Evolutionary conservation across 805 yeast species (phyloP).

Genomic region (Maudiozyma saulgeensis): DNA sequence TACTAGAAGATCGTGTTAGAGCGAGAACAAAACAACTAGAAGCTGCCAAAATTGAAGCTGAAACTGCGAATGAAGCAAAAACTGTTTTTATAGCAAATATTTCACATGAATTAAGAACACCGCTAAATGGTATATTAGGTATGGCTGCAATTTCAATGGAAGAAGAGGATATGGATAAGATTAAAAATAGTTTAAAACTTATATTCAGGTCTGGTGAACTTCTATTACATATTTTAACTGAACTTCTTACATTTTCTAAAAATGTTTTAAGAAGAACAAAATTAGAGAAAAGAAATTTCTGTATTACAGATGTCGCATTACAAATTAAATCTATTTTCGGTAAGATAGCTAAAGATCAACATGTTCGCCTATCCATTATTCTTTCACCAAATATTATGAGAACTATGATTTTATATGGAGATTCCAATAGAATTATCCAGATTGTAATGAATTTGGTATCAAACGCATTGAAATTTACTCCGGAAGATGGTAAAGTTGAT

Average conservation of each 20-base stretch:
- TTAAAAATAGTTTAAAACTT: slow-evolving; percentile 67
- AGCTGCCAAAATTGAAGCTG: slow-evolving; percentile 80
- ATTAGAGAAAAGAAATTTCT: slow-evolving; percentile 74
- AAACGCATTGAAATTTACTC: slow-evolving; percentile 86
- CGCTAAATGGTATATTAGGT: slow-evolving; percentile 90
- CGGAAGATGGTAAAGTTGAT: slow-evolving; percentile 72
- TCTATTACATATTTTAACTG: slow-evolving; percentile 79
- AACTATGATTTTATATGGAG: slow-evolving; percentile 69
- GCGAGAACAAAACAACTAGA: slow-evolving; percentile 83
- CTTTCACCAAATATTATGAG: slow-evolving; percentile 53
- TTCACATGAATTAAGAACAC: slow-evolving; percentile 90
- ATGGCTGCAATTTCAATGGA: slow-evolving; percentile 92
- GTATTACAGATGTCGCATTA: slow-evolving; percentile 67
- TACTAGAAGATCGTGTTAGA: slow-evolving; percentile 79
- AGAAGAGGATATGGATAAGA: slow-evolving; percentile 57
- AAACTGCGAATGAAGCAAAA: slow-evolving; percentile 92
- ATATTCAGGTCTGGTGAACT: slow-evolving; percentile 89
- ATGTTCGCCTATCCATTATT: slow-evolving; percentile 55
- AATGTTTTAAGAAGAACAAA: slow-evolving; percentile 78
- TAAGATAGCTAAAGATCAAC: slow-evolving; percentile 67
- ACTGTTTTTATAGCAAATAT: slow-evolving; percentile 88
- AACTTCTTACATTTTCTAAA: slow-evolving; percentile 78
- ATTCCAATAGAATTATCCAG: slow-evolving; percentile 82
- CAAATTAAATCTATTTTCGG: slow-evolving; percentile 81
- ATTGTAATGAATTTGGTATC: slow-evolving; percentile 88